A percentile compares a stretch with the other conserved stretches of the same genome.
Conservation (phyloP, 208 protist genomes). For the Wallacemonas sp. region DNA sequence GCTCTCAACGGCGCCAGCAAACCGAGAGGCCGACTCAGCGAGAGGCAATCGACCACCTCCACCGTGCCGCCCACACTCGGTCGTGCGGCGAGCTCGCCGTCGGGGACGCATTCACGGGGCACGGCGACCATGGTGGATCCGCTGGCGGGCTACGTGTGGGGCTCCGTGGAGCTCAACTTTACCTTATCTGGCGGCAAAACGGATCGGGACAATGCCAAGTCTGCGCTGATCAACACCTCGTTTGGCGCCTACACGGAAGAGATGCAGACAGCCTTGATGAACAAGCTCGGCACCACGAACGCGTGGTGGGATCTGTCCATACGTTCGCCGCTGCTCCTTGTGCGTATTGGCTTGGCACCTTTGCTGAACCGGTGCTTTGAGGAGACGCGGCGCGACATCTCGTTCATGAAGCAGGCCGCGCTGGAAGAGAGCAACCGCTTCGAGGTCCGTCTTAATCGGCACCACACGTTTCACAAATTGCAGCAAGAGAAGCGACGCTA, state of each 20-base stretch:
- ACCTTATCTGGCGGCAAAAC: slow-evolving; percentile 66
- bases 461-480: slow-evolving; percentile 56
- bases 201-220: slow-evolving; percentile 40
- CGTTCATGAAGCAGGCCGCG: slow-evolving; percentile 46
- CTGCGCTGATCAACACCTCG: slow-evolving; percentile 31
- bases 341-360: slow-evolving; percentile 63
- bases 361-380: slow-evolving; percentile 62
- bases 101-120: slow-evolving; percentile 8
- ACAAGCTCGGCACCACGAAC: slow-evolving; percentile 51
- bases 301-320: slow-evolving; percentile 68
- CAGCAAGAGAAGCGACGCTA: slow-evolving; percentile 56
- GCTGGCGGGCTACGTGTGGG: slow-evolving; percentile 83
- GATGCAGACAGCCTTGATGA: slow-evolving; percentile 55
- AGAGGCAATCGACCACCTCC: background rate
- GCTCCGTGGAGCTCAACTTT: slow-evolving; percentile 71
- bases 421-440: slow-evolving; percentile 28
- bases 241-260: slow-evolving; percentile 45
- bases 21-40: background rate
- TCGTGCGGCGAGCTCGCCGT: background rate
- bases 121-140: slow-evolving; percentile 17
- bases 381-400: slow-evolving; percentile 67
- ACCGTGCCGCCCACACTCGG: background rate
- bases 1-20: no score
- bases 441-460: slow-evolving; percentile 33
- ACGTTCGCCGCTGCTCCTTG: slow-evolving; percentile 61